phyloP scores from a whole-genome alignment of 257 asterid species.

The Solanum virginianum region DNA sequence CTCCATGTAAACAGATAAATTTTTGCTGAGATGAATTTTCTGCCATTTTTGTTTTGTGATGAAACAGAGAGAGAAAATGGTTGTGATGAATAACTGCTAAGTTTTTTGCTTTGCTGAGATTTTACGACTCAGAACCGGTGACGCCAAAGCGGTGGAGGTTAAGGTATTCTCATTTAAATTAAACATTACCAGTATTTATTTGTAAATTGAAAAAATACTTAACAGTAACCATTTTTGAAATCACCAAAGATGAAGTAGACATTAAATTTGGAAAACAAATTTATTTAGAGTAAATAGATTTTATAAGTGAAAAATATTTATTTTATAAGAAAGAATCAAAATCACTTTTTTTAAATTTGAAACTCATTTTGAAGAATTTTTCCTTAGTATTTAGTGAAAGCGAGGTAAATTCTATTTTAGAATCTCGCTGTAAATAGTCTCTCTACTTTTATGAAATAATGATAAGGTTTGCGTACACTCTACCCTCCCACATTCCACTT shows the following conservation, averaged over 20 bases:
- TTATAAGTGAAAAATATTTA: not conserved
- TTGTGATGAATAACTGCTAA: not conserved
- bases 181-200: no score
- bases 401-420: not conserved
- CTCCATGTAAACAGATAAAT: slow-evolving; percentile 51
- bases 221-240: no score
- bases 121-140: not conserved
- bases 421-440: not conserved
- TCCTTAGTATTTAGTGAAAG: not conserved
- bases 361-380: not conserved
- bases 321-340: not conserved
- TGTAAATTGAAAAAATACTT: no score
- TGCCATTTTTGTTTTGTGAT: slow-evolving; percentile 10
- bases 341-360: not conserved
- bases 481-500: no score
- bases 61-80: not conserved
- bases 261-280: no score
- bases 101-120: not conserved
- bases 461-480: accelerated
- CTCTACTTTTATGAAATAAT: no score
- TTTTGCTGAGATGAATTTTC: slow-evolving; percentile 14
- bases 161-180: not conserved
- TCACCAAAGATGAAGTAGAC: not conserved
- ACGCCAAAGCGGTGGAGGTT: not conserved
- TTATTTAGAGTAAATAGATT: not conserved